Evolutionary conservation across 768 basidiomycete species (phyloP), one percentile per base, ranked within the genome.

Genomic region (Rhodotorula taiwanensis): DNA sequence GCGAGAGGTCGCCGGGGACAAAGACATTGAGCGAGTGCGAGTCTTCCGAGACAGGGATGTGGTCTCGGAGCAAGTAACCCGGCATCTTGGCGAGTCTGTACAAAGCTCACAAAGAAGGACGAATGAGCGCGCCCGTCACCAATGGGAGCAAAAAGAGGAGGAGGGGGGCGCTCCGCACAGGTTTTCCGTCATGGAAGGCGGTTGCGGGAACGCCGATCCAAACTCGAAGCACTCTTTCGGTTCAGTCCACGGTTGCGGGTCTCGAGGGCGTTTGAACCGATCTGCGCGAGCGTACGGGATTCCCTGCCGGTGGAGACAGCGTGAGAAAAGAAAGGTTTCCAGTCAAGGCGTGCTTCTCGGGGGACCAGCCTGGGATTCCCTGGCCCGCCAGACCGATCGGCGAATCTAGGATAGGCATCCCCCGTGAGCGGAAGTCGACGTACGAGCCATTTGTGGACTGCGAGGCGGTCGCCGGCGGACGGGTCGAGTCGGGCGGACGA

Each of bases 21-120:
- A 76, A 78, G 33, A 83, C 72, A 69, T 83, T 82, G 50, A 83
- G 63, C 13, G 73, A 78, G 48, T 83, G 72, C 62, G 81, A 82
- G 64, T 82, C 78, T 67, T 83, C 82, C 4, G 28, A 36, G 8
- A 55, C 52, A 15, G 23, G n/a, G 60, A 65, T 57, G 36, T 65
- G 58, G 5, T 16, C 31, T 15, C 64, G 48, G 3, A 42, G 2
- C 33, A 65, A 41, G 58, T 60, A 65, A 20, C 64, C 64, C 15
- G 64, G 64, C 4, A 65, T 21, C 20, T 52, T 41, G 7, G 48
- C 27, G 23, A 65, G 42, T 23, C 58, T 50, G n/a, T n/a, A n/a
- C n/a, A n/a, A n/a, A n/a, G n/a, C n/a, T n/a, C n/a, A n/a, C n/a
- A n/a, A n/a, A n/a, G n/a, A n/a, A n/a, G n/a, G n/a, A n/a, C n/a